Evolutionary conservation across 169 alveolate genomes (phyloP).

Genomic region (Cryptosporidium xiaoi): DNA sequence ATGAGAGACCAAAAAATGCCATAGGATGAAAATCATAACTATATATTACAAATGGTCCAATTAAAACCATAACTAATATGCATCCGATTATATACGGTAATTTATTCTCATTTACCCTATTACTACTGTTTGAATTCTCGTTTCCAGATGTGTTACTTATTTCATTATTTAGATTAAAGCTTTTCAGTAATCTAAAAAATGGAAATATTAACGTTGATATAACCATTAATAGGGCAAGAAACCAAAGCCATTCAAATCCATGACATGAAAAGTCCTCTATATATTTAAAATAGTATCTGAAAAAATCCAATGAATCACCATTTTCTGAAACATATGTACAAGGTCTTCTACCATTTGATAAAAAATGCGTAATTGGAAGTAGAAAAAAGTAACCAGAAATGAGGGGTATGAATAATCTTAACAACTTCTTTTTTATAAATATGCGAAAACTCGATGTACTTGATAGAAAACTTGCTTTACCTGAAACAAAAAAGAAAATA

Average conservation of each 20-base stretch:
- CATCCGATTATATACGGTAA: slow-evolving; percentile 1
- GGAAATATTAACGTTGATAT: slow-evolving; percentile 41
- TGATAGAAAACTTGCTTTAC: slow-evolving; percentile 59
- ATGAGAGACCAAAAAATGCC: slow-evolving; percentile 57
- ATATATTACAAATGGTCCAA: slow-evolving; percentile 58
- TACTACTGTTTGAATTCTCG: background rate
- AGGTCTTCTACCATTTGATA: slow-evolving; percentile 70
- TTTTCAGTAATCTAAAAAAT: slow-evolving; percentile 18
- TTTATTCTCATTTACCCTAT: background rate
- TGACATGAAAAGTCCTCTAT: slow-evolving; percentile 54
- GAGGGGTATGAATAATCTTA: slow-evolving; percentile 36
- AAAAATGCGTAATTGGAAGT: slow-evolving; percentile 58
- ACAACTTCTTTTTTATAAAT: slow-evolving; percentile 25
- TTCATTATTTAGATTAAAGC: slow-evolving; percentile 5
- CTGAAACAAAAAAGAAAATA: slow-evolving; percentile 55
- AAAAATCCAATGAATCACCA: slow-evolving; percentile 1
- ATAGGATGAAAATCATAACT: slow-evolving; percentile 69
- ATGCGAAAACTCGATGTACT: slow-evolving; percentile 2
- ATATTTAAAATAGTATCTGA: slow-evolving; percentile 13
- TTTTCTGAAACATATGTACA: slow-evolving; percentile 15
- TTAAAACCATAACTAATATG: background rate
- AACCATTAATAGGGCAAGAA: slow-evolving; percentile 25
- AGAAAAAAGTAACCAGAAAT: slow-evolving; percentile 46
- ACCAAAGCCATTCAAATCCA: slow-evolving; percentile 74
- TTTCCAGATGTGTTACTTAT: background rate